phyloP scores from a whole-genome alignment of 371 early-diverging fungal genomes.

The Mucor velutinosus region DNA sequence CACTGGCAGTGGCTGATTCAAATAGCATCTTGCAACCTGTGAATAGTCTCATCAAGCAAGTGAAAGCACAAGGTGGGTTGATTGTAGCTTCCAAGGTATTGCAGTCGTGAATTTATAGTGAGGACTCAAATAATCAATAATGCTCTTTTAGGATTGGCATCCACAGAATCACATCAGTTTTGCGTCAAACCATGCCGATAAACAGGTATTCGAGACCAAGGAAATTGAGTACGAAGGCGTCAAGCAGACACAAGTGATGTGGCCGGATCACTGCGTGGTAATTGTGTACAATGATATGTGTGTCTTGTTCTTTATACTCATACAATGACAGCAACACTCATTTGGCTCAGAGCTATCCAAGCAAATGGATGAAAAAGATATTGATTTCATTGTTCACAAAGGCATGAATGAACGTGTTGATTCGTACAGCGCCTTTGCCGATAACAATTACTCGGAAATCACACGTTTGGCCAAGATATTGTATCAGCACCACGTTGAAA shows the following conservation, averaged over 20 bases:
- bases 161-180: constrained; percentile 46
- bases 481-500: constrained; percentile 34
- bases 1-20: constrained; percentile 38
- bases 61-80: constrained; percentile 25
- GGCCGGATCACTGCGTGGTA: constrained; percentile 55
- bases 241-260: constrained; percentile 29
- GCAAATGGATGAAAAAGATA: constrained; percentile 2
- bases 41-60: constrained; percentile 23
- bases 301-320: neutral
- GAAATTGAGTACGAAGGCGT: constrained; percentile 33
- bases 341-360: constrained; percentile 28
- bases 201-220: constrained; percentile 29
- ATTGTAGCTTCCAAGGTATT: constrained; percentile 42
- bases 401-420: constrained; percentile 40
- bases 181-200: constrained; percentile 35
- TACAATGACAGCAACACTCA: constrained; percentile 28
- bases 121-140: neutral
- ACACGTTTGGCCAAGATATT: constrained; percentile 38
- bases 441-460: constrained; percentile 42
- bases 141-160: constrained; percentile 46
- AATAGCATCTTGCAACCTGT: constrained; percentile 32
- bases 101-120: neutral
- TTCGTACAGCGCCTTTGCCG: constrained; percentile 51
- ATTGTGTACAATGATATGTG: neutral
- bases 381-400: constrained; percentile 31